Evolutionary conservation across 768 basidiomycete genomes (phyloP).

Genomic region (Boletales sp.): DNA sequence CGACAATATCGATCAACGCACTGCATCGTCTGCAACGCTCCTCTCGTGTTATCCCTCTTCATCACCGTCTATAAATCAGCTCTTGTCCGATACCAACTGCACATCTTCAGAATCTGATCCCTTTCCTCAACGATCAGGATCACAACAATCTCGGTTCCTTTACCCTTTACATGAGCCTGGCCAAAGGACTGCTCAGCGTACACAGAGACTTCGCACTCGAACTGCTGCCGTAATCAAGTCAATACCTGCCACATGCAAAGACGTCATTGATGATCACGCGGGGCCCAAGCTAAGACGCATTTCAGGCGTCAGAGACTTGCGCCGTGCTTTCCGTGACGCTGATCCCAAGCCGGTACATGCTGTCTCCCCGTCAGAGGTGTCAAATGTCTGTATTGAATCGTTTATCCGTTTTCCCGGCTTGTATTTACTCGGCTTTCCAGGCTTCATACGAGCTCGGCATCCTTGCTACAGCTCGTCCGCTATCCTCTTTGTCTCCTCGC

Average conservation of each 20-base stretch:
- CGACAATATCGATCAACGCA: slow-evolving; percentile 16
- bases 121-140: neutral
- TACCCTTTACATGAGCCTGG: slow-evolving; percentile 22
- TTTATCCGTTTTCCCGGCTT: neutral
- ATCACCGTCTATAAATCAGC: neutral
- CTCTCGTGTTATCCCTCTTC: slow-evolving; percentile 15
- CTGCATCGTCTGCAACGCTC: slow-evolving; percentile 20
- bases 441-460: slow-evolving; percentile 22
- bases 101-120: slow-evolving; percentile 6
- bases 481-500: slow-evolving; percentile 10
- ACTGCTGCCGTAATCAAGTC: slow-evolving; percentile 24
- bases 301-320: slow-evolving; percentile 20
- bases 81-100: slow-evolving; percentile 3
- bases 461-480: neutral
- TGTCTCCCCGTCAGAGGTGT: slow-evolving; percentile 5
- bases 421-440: slow-evolving; percentile 9
- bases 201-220: slow-evolving; percentile 24
- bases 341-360: slow-evolving; percentile 4
- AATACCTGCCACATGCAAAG: slow-evolving; percentile 26
- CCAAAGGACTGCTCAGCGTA: slow-evolving; percentile 22
- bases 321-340: slow-evolving; percentile 20
- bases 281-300: slow-evolving; percentile 22
- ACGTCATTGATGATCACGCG: slow-evolving; percentile 2
- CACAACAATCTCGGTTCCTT: slow-evolving; percentile 8
- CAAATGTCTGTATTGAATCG: slow-evolving; percentile 14